phyloP scores from a whole-genome alignment of 345 rosid genomes.

The Eutrema japonicum region DNA sequence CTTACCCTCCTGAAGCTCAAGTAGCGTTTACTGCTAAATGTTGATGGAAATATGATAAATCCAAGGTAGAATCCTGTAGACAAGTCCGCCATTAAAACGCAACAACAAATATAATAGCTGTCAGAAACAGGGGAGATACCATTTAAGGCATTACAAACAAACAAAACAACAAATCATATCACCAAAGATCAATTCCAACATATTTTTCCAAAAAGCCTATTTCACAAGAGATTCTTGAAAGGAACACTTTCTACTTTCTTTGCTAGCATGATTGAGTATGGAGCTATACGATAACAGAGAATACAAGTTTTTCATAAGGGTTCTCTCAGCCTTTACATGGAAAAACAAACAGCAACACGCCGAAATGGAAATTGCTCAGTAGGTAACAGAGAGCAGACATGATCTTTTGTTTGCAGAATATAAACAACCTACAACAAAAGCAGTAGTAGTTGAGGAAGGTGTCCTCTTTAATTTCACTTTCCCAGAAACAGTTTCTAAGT shows the following conservation, averaged over 20 bases:
- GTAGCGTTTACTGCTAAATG: slow-evolving; percentile 4
- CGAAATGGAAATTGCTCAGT: too few relatives aligned
- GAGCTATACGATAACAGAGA: slow-evolving; percentile 20
- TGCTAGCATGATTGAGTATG: slow-evolving; percentile 14
- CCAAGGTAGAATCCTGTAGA: slow-evolving; percentile 32
- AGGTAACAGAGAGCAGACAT: slow-evolving; percentile 9
- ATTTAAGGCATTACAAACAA: slow-evolving; percentile 28
- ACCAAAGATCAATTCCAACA: slow-evolving; percentile 10
- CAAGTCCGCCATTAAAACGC: slow-evolving; percentile 18
- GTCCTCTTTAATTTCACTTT: slow-evolving; percentile 26
- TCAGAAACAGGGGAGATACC: slow-evolving; percentile 21
- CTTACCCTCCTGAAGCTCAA: slow-evolving; percentile 11
- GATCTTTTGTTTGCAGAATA: slow-evolving; percentile 31
- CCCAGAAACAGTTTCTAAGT: slow-evolving; percentile 33
- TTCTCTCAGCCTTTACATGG: slow-evolving; percentile 26
- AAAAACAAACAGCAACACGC: slow-evolving; percentile 26
- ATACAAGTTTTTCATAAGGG: not conserved
- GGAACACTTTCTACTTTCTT: slow-evolving; percentile 6
- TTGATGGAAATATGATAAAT: slow-evolving; percentile 21
- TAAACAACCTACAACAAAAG: slow-evolving; percentile 18
- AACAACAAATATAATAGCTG: slow-evolving; percentile 25
- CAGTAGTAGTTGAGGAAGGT: slow-evolving; percentile 12
- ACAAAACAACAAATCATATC: slow-evolving; percentile 44
- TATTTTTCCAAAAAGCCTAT: not conserved
- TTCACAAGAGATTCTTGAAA: slow-evolving; percentile 33